These are phyloP conservation scores for Solanum stenotomum DNA, from an alignment of 257 asterid genomes.

Conservation along the genomic window DNA sequence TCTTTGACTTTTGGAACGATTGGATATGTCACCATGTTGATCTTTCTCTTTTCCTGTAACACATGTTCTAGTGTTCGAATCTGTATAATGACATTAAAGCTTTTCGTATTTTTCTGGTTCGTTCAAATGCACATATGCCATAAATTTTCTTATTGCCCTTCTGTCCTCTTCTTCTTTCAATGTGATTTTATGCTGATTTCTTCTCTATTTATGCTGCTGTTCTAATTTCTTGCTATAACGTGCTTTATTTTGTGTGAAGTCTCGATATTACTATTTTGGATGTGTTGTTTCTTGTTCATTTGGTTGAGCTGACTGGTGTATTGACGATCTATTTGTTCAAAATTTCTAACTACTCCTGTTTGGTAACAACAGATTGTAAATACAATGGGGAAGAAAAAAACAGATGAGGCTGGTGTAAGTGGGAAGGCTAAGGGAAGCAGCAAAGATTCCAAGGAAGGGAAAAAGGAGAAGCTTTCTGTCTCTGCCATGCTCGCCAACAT, in stretches of 20 bases:
- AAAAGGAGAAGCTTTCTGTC: slow-evolving; percentile 43
- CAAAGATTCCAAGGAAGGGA: slow-evolving; percentile 27
- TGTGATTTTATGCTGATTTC: background rate
- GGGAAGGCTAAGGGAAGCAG: slow-evolving; percentile 40
- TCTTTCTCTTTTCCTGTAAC: background rate
- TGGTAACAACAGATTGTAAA: background rate
- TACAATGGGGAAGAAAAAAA: slow-evolving; percentile 55
- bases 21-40: background rate
- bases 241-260: background rate
- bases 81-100: background rate
- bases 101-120: background rate
- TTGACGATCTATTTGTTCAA: background rate
- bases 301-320: background rate
- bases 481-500: slow-evolving; percentile 55
- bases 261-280: background rate
- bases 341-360: background rate
- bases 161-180: background rate
- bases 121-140: background rate
- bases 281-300: background rate
- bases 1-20: background rate
- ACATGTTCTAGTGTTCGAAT: background rate
- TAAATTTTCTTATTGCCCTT: background rate
- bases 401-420: slow-evolving; percentile 39
- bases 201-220: background rate
- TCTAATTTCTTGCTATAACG: background rate